These are phyloP conservation scores for Rhytidhysteron rufulum DNA, from an alignment of 2,329 filamentous ascomycete genomes.

Conservation along the genomic window DNA sequence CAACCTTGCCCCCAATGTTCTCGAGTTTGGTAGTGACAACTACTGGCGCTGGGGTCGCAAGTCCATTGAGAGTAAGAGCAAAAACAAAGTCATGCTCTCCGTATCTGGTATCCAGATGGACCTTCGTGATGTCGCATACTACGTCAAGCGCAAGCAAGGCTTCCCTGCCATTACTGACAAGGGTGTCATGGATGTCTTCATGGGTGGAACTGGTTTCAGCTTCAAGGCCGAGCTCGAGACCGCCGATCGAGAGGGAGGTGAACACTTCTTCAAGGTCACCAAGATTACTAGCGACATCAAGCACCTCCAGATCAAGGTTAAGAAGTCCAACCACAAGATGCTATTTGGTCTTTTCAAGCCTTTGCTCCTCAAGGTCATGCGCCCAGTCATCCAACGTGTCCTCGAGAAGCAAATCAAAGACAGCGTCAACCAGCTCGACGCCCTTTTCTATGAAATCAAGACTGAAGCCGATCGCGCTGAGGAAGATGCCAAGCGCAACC, in stretches of 20 bases:
- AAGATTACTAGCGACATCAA: slow-evolving; percentile 80
- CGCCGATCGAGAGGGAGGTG: slow-evolving; percentile 67
- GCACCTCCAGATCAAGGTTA: slow-evolving; percentile 80
- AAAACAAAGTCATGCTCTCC: slow-evolving; percentile 80
- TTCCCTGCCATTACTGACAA: slow-evolving; percentile 85
- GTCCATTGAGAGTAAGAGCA: slow-evolving; percentile 73
- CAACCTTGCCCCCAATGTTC: slow-evolving; percentile 89
- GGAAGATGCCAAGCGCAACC: slow-evolving; percentile 58
- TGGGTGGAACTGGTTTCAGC: slow-evolving; percentile 82
- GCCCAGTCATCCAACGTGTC: slow-evolving; percentile 79
- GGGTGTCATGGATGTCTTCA: slow-evolving; percentile 82
- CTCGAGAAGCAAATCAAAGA: slow-evolving; percentile 87
- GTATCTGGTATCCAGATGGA: slow-evolving; percentile 92
- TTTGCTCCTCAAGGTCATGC: slow-evolving; percentile 76
- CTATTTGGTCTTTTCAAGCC: slow-evolving; percentile 86
- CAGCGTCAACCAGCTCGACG: slow-evolving; percentile 71
- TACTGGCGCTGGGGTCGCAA: slow-evolving; percentile 95
- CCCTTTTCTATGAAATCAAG: slow-evolving; percentile 71
- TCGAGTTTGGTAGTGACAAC: slow-evolving; percentile 88
- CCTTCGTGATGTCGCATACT: slow-evolving; percentile 73
- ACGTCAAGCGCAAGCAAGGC: slow-evolving; percentile 90
- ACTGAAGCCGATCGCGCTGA: slow-evolving; percentile 73
- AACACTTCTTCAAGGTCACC: slow-evolving; percentile 92
- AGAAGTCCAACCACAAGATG: slow-evolving; percentile 92
- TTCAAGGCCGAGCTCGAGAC: slow-evolving; percentile 89